Conservation (phyloP, 139 green algal species). For the Pseudopediastrum boryanum region DNA sequence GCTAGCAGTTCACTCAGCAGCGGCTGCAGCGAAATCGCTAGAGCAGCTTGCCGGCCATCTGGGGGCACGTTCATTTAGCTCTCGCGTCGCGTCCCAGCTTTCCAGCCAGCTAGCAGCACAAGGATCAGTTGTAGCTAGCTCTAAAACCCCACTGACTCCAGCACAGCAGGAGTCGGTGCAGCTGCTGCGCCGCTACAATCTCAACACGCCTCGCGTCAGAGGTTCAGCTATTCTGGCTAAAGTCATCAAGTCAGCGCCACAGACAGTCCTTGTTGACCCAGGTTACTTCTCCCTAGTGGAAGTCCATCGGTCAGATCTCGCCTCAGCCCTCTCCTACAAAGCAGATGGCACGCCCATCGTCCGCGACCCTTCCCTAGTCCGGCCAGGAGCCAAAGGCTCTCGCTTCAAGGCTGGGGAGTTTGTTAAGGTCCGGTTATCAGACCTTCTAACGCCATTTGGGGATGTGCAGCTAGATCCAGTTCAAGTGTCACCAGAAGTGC, state of each 20-base stretch:
- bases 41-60: too few relatives aligned
- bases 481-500: background rate
- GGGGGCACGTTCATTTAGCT: too few relatives aligned
- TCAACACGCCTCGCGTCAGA: too few relatives aligned
- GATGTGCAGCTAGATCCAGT: conserved; percentile 46
- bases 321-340: background rate
- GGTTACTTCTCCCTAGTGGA: conserved; percentile 39
- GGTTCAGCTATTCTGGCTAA: conserved; percentile 23
- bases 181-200: too few relatives aligned
- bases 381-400: background rate
- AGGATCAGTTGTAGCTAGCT: too few relatives aligned
- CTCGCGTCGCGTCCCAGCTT: too few relatives aligned
- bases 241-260: background rate
- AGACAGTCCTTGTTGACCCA: conserved; percentile 36
- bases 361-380: background rate
- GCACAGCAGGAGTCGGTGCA: too few relatives aligned
- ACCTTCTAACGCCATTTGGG: conserved; percentile 44
- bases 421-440: conserved; percentile 34
- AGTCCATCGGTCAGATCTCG: conserved; percentile 2
- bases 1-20: too few relatives aligned
- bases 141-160: too few relatives aligned
- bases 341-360: background rate
- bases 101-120: too few relatives aligned
- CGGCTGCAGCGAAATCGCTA: too few relatives aligned
- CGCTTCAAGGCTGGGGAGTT: conserved; percentile 25